Conservation (phyloP, 202 grass and related monocot species). For the Carex sylvatica region DNA sequence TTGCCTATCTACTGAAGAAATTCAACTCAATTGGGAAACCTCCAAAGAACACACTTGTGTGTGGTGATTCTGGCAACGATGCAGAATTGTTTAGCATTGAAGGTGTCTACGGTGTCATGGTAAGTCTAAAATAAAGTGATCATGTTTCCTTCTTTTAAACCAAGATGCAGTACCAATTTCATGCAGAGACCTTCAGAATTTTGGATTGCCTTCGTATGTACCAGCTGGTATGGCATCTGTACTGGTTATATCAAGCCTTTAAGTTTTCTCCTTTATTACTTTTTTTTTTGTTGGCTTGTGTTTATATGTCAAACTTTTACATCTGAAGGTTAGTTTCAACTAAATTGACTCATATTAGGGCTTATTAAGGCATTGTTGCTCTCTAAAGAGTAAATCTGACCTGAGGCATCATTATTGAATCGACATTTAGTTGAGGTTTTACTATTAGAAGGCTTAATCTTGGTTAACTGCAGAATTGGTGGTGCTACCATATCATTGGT, state of each 20-base stretch:
- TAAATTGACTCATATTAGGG: not conserved
- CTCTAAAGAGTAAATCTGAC: not conserved
- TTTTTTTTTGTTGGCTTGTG: not conserved
- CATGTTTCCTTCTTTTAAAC: slow-evolving; percentile 19
- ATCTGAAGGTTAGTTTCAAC: not conserved
- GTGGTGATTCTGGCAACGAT: slow-evolving; percentile 93
- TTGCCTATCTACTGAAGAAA: slow-evolving; percentile 92
- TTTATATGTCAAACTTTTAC: not conserved
- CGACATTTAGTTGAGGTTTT: not conserved
- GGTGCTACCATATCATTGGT: not conserved
- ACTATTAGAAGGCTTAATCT: not conserved
- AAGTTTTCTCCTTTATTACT: not conserved
- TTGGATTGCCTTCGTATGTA: not conserved
- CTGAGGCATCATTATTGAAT: not conserved
- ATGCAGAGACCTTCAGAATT: not conserved
- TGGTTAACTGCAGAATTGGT: not conserved
- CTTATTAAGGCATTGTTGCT: not conserved
- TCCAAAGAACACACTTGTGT: slow-evolving; percentile 87
- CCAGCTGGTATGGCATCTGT: too few species aligned
- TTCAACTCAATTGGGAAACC: slow-evolving; percentile 66
- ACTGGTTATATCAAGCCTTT: not conserved
- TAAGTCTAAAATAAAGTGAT: slow-evolving; percentile 37
- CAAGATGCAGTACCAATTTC: not conserved
- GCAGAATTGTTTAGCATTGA: slow-evolving; percentile 93
- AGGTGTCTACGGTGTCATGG: slow-evolving; percentile 93